Evolutionary conservation across 306 rosid genomes (phyloP).

Genomic region (Gastrolobium villosum): DNA sequence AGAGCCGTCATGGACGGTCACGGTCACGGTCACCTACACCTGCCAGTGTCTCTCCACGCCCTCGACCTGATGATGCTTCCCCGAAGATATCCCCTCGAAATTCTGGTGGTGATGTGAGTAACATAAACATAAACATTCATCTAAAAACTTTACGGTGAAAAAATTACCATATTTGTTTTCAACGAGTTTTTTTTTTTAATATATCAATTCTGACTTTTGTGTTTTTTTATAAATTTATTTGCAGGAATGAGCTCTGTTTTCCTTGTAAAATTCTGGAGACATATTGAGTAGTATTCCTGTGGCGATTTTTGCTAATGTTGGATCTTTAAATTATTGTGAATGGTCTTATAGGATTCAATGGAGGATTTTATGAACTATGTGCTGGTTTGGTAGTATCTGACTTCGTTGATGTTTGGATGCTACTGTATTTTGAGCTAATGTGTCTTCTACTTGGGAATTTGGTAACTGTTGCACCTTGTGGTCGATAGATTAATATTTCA

Average conservation of each 20-base stretch:
- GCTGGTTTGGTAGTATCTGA: conserved; percentile 71
- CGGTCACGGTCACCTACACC: conserved; percentile 62
- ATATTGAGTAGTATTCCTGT: conserved; percentile 42
- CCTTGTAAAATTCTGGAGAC: conserved; percentile 40
- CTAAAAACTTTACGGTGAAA: background rate
- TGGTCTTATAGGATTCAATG: conserved; percentile 54
- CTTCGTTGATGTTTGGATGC: conserved; percentile 56
- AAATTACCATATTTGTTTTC: background rate
- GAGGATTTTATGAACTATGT: conserved; percentile 53
- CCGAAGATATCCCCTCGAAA: conserved; percentile 66
- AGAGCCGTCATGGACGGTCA: conserved; percentile 62
- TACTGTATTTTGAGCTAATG: conserved; percentile 51
- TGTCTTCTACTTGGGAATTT: conserved; percentile 47
- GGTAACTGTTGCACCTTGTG: conserved; percentile 51
- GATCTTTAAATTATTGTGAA: conserved; percentile 53
- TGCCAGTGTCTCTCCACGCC: conserved; percentile 68
- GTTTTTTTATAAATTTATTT: background rate
- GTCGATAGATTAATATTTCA: conserved; percentile 50
- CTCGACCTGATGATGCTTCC: conserved; percentile 57
- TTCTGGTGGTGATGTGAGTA: conserved; percentile 76
- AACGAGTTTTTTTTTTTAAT: conserved; percentile 6
- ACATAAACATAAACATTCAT: background rate
- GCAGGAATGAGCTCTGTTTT: conserved; percentile 59
- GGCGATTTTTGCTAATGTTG: conserved; percentile 53
- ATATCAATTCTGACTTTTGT: background rate